phyloP scores from a whole-genome alignment of 208 protist species.

The Wallacemonas sp. region DNA sequence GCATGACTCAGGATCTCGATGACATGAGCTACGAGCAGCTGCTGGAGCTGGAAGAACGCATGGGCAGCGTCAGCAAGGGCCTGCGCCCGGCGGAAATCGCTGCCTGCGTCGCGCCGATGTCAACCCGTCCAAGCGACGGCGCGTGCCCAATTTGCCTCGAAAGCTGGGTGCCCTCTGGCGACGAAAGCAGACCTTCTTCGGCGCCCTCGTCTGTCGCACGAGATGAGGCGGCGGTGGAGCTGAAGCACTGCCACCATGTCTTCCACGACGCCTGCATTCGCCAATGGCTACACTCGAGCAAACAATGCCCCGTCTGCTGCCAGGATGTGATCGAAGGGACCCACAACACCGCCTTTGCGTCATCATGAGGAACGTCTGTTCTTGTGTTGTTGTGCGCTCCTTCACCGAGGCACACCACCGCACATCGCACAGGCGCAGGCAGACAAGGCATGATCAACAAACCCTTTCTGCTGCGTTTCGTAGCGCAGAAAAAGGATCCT shows the following conservation, averaged over 20 bases:
- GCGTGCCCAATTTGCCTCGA: slow-evolving; percentile 70
- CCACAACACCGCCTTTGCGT: slow-evolving; percentile 1
- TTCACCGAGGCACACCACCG: no score
- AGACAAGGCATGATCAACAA: no score
- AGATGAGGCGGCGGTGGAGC: slow-evolving; percentile 7
- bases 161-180: slow-evolving; percentile 27
- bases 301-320: slow-evolving; percentile 74
- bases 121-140: slow-evolving; percentile 23
- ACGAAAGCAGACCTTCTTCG: slow-evolving; percentile 6
- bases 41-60: slow-evolving; percentile 77
- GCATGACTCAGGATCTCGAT: slow-evolving; percentile 66
- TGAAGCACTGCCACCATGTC: slow-evolving; percentile 62
- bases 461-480: no score
- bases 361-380: neutral
- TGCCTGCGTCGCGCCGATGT: slow-evolving; percentile 26
- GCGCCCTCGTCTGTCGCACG: slow-evolving; percentile 6
- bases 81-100: slow-evolving; percentile 37
- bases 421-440: no score
- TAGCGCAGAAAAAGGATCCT: no score
- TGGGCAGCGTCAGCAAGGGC: slow-evolving; percentile 83
- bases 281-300: slow-evolving; percentile 62
- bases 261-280: slow-evolving; percentile 78
- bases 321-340: slow-evolving; percentile 45
- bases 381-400: no score
- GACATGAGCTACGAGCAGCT: slow-evolving; percentile 90